These are phyloP conservation scores for Penicillium sp. DNA, from an alignment of 2,329 filamentous ascomycete species.

Conservation along the genomic window DNA sequence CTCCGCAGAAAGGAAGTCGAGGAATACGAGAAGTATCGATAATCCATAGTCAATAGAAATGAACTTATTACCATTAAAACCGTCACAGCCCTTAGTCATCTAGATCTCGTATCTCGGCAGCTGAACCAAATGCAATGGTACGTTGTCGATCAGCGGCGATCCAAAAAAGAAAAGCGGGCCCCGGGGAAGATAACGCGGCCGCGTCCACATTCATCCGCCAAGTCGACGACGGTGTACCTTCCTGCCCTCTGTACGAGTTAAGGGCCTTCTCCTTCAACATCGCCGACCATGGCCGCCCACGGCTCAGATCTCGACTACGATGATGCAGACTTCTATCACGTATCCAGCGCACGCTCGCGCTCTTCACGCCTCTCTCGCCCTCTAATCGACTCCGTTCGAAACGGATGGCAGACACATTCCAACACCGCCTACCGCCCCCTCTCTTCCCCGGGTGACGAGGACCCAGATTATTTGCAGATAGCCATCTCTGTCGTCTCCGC, in stretches of 20 bases:
- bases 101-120: not conserved
- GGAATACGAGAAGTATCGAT: constrained; percentile 50
- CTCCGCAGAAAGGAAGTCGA: constrained; percentile 66
- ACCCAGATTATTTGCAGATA: constrained; percentile 26
- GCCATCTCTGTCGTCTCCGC: constrained; percentile 35
- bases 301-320: constrained; percentile 31
- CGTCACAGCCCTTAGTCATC: not conserved
- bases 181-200: constrained; percentile 1
- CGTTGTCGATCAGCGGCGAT: constrained; percentile 1
- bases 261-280: not conserved
- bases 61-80: not conserved
- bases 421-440: constrained; percentile 20
- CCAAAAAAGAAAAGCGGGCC: constrained; percentile 1
- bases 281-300: constrained; percentile 7
- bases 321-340: constrained; percentile 14
- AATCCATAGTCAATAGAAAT: not conserved
- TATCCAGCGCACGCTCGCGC: constrained; percentile 8
- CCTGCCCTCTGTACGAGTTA: not conserved
- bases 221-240: not conserved
- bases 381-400: constrained; percentile 40
- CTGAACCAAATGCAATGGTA: not conserved
- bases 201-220: not conserved
- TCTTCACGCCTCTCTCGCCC: constrained; percentile 26
- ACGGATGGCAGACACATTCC: constrained; percentile 36
- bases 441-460: constrained; percentile 18